Base-by-base conservation (phyloP, 345 rosid species). In the Syzygium jambos region DNA sequence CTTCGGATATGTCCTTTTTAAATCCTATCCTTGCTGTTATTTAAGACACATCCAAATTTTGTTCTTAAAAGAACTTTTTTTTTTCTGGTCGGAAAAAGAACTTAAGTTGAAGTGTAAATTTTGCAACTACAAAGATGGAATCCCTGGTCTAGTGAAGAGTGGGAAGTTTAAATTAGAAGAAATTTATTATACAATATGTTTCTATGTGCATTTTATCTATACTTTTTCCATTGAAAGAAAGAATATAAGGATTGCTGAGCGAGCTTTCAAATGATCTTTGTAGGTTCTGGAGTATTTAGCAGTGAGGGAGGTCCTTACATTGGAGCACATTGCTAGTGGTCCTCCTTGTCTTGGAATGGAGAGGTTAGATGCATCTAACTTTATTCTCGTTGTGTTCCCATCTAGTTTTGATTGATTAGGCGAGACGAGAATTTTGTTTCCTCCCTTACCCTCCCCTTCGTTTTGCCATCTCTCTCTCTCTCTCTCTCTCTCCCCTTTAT, bases 281-380 rank as follows among this genome's bases (percentile, higher is more conserved):
- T 96, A 98, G 99, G 98, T 96, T 83, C 90, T 98, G 86, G 99
- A 96, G 93, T 91, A 96, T 90, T 94, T 98, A 88, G 99, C 98
- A 59, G 63, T 87, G 84, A 94, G 95, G 92, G 94, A 94, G 91
- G 95, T 97, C 87, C 96, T 97, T 89, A 94, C 96, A 63, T 83
- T 84, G 89, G 97, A 95, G 83, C 98, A 96, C 90, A 96, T 97
- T 41, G 87, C 63, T 91, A 93, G 95, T 87, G 97, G 97, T 63
- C 98, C 99, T 90, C 98, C 98, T 34, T 95, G 95, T 87, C 94
- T 91, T 89, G 98, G 98, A 91, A 95, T 95, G 96, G 98, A 96
- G 92, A 97, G 99, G 99, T 89, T 29, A 51, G 52, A 77, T 10
- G 68, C 73, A 38, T 57, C 6, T 27, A 22, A 30, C 27, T 5